Evolutionary conservation across 2,329 filamentous ascomycete species (phyloP), one percentile per base, ranked within the genome.

Genomic region (Pseudopyricularia javanii): DNA sequence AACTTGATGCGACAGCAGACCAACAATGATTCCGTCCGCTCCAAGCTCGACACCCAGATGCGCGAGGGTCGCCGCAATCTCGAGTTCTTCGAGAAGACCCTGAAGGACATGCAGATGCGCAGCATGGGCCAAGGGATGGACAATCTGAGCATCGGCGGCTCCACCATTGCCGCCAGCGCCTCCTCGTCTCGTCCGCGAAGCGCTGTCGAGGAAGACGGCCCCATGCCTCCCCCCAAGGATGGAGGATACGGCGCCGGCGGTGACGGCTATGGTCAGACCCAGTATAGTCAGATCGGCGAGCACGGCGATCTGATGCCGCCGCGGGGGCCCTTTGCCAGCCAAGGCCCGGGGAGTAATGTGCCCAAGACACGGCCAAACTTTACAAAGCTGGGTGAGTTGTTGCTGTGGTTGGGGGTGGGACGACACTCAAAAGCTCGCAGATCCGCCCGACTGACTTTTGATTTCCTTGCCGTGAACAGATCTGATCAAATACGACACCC

Each of bases 401-500:
- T n/a, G n/a, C n/a, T n/a, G 30, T 7, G 11, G 20, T 20, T n/a
- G 22, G 12, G 8, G 12, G 2, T 4, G 8, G 5, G 20, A 33
- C 17, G 11, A 9, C 15, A 15, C 12, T 17, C 2, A 20, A 3
- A 33, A 14, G 20, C 49, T 52, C 32, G 50, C 8, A 11, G 14
- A n/a, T 15, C 17, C 48, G 28, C 35, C 49, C 50, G 49, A 35
- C 43, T 47, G 8, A 35, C 4, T 14, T 51, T 9, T 49, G 22
- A 9, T 4, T 3, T 11, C 32, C 14, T 6, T n/a, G 24, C 47
- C 17, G 22, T 45, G 17, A 2, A 5, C 56, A 96, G 93, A 98
- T 70, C 75, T 98, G 57, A 96, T 98, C 73, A 97, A 97, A 81
- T 95, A 94, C 71, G 93, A 98, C 66, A 96, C 91, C 32, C 87